Base-by-base conservation (phyloP, 495 filamentous ascomycete species). In the Neurospora sp. region DNA sequence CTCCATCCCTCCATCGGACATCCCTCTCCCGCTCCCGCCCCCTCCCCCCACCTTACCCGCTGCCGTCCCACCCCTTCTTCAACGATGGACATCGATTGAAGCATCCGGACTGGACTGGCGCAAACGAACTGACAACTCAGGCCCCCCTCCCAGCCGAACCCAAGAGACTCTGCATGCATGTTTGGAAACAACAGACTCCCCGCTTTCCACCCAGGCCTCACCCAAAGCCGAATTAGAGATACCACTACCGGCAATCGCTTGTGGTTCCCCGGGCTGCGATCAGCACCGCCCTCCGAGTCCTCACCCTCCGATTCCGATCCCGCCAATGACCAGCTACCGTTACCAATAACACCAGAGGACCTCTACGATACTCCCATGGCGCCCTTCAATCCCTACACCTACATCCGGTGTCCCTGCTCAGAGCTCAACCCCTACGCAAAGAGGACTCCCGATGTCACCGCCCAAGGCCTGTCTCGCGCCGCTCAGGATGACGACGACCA, bases 341-440 rank as follows among this genome's bases (percentile, higher is more conserved):
- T 62, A 16, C 54, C 54, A 66, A 66, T 66, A 66, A 66, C 54
- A 35, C 54, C 27, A 16, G 54, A 66, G 54, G 54, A 66, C 54
- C 31, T 35, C 31, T 66, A 35, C 27, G 27, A 66, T 6, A 66
- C 54, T 66, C 54, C 72, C 14, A 96, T 95, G 93, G 89, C 92
- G 38, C 87, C 89, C 40, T 86, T 90, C 39, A 94, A 92, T 76
- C 96, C 96, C 16, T 97, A 96, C 84, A 93, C 92, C 42, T 94
- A 92, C 82, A 93, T 98, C 77, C 92, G 93, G 76, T 99, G 96
- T 80, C 93, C 95, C 62, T 99, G 96, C 82, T 90, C 90, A 72
- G 91, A 96, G 69, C 27, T 66, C 54, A 66, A 66, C 54, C 54
- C 54, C 27, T 66, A 66, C 54, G 31, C 54, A 35, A 66, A 66